Conservation (phyloP, 116 monocot species). For the Cymodocea nodosa region DNA sequence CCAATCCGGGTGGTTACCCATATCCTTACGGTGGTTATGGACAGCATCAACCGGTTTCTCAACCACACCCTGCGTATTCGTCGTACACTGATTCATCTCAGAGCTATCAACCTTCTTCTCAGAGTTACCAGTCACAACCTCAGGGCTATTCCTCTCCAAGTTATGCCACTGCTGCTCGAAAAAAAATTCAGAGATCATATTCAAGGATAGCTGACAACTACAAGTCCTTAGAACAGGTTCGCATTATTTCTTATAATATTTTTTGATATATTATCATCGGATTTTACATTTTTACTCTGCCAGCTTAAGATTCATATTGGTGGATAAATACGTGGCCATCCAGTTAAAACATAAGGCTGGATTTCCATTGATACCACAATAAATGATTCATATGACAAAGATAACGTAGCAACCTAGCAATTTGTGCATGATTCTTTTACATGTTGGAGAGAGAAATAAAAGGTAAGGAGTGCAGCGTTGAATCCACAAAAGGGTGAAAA, state of each 20-base stretch:
- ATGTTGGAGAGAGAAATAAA: too few species aligned
- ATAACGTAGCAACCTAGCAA: too few species aligned
- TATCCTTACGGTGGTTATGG: neutral
- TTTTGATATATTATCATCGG: neutral
- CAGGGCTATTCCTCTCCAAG: slow-evolving; percentile 1
- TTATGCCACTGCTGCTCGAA: slow-evolving; percentile 4
- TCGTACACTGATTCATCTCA: slow-evolving; percentile 1
- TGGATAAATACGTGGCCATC: too few species aligned
- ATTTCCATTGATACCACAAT: too few species aligned
- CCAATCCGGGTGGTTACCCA: neutral
- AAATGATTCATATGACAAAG: too few species aligned
- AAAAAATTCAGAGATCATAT: slow-evolving; percentile 24
- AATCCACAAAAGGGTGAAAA: too few species aligned
- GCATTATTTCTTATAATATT: neutral
- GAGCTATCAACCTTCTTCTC: neutral
- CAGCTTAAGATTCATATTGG: too few species aligned
- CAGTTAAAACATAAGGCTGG: too few species aligned
- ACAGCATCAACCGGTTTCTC: neutral
- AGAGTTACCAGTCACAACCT: neutral
- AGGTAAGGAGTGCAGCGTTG: too few species aligned
- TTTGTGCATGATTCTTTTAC: too few species aligned
- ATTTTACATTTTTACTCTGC: neutral
- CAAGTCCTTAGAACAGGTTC: slow-evolving; percentile 29
- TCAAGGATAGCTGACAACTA: slow-evolving; percentile 37
- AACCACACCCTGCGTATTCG: neutral